Evolutionary conservation across 2,329 filamentous ascomycete genomes (phyloP).

Genomic region (Penicillium janthinellum): DNA sequence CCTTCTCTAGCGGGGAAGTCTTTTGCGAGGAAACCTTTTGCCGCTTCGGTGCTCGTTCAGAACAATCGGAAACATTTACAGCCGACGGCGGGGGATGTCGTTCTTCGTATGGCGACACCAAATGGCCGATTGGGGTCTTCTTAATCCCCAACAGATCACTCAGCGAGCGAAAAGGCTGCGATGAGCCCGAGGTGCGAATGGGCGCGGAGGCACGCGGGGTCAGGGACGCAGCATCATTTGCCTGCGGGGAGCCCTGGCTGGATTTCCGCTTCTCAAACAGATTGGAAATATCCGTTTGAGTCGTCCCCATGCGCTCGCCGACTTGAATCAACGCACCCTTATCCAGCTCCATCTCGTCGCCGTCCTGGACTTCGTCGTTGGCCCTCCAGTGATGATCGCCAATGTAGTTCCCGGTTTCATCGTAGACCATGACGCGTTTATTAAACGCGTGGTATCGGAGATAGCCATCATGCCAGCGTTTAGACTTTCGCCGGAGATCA

Average conservation of each 20-base stretch:
- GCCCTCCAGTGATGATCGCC: slow-evolving; percentile 82
- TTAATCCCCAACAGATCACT: slow-evolving; percentile 67
- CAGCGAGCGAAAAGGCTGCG: slow-evolving; percentile 58
- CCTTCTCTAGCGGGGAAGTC: slow-evolving; percentile 15
- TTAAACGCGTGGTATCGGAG: slow-evolving; percentile 91
- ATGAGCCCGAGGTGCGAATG: slow-evolving; percentile 28
- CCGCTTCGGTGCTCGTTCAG: slow-evolving; percentile 39
- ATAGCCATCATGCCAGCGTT: slow-evolving; percentile 90
- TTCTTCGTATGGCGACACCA: slow-evolving; percentile 67
- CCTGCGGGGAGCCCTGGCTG: slow-evolving; percentile 32
- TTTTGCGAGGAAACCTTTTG: slow-evolving; percentile 31
- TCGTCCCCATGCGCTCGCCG: slow-evolving; percentile 69
- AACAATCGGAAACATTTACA: slow-evolving; percentile 9
- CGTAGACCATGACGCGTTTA: slow-evolving; percentile 86
- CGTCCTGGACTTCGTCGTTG: slow-evolving; percentile 69
- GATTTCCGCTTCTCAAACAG: slow-evolving; percentile 69
- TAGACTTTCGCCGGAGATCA: slow-evolving; percentile 82
- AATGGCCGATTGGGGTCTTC: slow-evolving; percentile 64
- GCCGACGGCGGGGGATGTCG: slow-evolving; percentile 17
- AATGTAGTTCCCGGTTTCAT: slow-evolving; percentile 75
- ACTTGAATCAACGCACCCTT: slow-evolving; percentile 79
- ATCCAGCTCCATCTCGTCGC: slow-evolving; percentile 80
- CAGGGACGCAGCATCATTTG: slow-evolving; percentile 38
- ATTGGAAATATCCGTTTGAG: slow-evolving; percentile 75
- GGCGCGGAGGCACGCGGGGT: slow-evolving; percentile 46